Evolutionary conservation across 2,329 filamentous ascomycete genomes (phyloP).

Genomic region (Sclerotinia minor): DNA sequence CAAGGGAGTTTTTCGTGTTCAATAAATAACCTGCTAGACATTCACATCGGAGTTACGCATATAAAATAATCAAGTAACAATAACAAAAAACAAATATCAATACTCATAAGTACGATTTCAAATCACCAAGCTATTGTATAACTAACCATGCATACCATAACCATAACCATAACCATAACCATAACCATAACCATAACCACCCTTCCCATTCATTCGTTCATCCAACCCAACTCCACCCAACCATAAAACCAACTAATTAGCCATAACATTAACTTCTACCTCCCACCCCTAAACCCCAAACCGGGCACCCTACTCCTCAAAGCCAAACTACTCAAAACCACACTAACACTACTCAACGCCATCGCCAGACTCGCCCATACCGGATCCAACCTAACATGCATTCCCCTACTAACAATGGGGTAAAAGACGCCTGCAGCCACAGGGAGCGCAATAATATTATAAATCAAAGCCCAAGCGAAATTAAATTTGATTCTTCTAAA

Average conservation of each 20-base stretch:
- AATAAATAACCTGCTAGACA: too few relatives aligned
- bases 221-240: too few relatives aligned
- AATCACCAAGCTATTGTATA: too few relatives aligned
- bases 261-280: background rate
- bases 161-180: too few relatives aligned
- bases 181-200: too few relatives aligned
- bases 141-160: too few relatives aligned
- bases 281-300: constrained; percentile 41
- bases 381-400: constrained; percentile 67
- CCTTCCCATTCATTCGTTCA: too few relatives aligned
- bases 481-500: constrained; percentile 67
- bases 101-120: too few relatives aligned
- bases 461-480: constrained; percentile 66
- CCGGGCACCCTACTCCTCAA: constrained; percentile 50
- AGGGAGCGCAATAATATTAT: constrained; percentile 64
- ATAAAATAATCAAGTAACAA: too few relatives aligned
- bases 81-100: too few relatives aligned
- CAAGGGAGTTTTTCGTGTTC: too few relatives aligned
- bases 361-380: constrained; percentile 91
- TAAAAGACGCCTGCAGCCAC: constrained; percentile 67
- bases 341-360: constrained; percentile 88
- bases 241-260: background rate
- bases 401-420: constrained; percentile 51
- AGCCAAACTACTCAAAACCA: constrained; percentile 77
- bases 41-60: too few relatives aligned